phyloP scores from a whole-genome alignment of 2,329 filamentous ascomycete species.

The Myrmaecium sp. region DNA sequence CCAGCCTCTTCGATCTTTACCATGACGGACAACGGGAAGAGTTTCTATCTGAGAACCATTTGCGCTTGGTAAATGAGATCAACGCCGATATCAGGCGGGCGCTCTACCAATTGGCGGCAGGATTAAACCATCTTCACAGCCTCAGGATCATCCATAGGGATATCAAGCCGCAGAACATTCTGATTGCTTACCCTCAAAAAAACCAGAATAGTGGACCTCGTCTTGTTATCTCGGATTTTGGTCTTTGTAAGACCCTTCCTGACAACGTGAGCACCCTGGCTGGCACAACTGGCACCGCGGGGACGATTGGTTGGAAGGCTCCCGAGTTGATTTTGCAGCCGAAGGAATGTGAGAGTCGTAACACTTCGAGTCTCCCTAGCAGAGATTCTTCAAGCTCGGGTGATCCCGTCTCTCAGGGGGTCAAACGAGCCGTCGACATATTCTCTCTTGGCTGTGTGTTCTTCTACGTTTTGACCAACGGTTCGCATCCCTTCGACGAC shows the following conservation, averaged over 20 bases:
- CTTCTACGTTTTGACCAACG: slow-evolving; percentile 93
- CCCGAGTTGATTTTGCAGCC: slow-evolving; percentile 66
- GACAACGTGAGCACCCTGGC: slow-evolving; percentile 88
- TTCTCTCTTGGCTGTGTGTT: slow-evolving; percentile 97
- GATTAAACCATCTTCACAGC: slow-evolving; percentile 74
- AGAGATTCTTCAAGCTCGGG: slow-evolving; percentile 23
- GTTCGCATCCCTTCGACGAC: slow-evolving; percentile 83
- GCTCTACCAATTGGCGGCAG: slow-evolving; percentile 76
- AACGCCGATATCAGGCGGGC: slow-evolving; percentile 63
- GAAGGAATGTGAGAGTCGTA: slow-evolving; percentile 20
- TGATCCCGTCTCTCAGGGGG: slow-evolving; percentile 44
- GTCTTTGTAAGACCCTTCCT: slow-evolving; percentile 91
- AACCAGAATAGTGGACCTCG: slow-evolving; percentile 54
- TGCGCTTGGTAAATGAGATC: slow-evolving; percentile 53
- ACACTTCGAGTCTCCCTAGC: slow-evolving; percentile 26
- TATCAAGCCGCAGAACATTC: slow-evolving; percentile 92
- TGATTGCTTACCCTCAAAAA: slow-evolving; percentile 56
- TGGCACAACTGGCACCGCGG: slow-evolving; percentile 84
- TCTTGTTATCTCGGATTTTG: slow-evolving; percentile 94
- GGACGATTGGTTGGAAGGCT: slow-evolving; percentile 91
- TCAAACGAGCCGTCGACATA: slow-evolving; percentile 91
- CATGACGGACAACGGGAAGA: slow-evolving; percentile 39
- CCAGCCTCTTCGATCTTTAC: slow-evolving; percentile 81
- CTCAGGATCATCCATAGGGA: slow-evolving; percentile 93
- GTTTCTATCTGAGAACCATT: slow-evolving; percentile 40